Conservation (phyloP, 495 filamentous ascomycete genomes). For the Aspergillus conjunctus region DNA sequence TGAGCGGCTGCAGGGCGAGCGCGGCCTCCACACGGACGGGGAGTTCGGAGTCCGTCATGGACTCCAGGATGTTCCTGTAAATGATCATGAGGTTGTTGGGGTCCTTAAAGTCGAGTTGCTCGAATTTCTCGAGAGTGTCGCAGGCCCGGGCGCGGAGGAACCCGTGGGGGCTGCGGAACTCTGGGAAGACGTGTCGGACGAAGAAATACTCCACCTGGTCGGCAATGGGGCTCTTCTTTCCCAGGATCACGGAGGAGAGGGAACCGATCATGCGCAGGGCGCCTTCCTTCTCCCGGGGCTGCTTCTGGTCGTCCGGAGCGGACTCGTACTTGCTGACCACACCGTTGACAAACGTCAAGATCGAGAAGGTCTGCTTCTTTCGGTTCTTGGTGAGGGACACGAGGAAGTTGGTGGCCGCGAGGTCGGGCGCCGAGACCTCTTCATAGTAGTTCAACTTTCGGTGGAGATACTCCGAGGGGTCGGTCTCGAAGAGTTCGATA, state of each 20-base stretch:
- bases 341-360: conserved; percentile 89
- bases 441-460: conserved; percentile 97
- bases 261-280: conserved; percentile 97
- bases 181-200: conserved; percentile 95
- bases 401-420: conserved; percentile 95
- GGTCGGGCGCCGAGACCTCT: conserved; percentile 92
- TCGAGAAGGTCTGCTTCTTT: conserved; percentile 92
- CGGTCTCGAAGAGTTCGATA: conserved; percentile 87
- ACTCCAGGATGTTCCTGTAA: conserved; percentile 95
- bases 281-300: conserved; percentile 92
- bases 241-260: conserved; percentile 86
- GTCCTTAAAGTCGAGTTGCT: conserved; percentile 94
- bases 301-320: conserved; percentile 81
- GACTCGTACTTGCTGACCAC: conserved; percentile 89
- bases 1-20: conserved; percentile 90
- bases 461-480: conserved; percentile 95
- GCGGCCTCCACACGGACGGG: conserved; percentile 95
- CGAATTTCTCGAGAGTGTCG: conserved; percentile 96
- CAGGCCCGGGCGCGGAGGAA: conserved; percentile 95
- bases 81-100: conserved; percentile 90
- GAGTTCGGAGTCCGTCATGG: conserved; percentile 88
- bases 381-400: conserved; percentile 91
- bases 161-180: conserved; percentile 90
- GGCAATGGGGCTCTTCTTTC: conserved; percentile 97
- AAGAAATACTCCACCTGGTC: conserved; percentile 99